Evolutionary conservation across 176 grass and related monocot species (phyloP).

Genomic region (Thinopyrum elongatum): DNA sequence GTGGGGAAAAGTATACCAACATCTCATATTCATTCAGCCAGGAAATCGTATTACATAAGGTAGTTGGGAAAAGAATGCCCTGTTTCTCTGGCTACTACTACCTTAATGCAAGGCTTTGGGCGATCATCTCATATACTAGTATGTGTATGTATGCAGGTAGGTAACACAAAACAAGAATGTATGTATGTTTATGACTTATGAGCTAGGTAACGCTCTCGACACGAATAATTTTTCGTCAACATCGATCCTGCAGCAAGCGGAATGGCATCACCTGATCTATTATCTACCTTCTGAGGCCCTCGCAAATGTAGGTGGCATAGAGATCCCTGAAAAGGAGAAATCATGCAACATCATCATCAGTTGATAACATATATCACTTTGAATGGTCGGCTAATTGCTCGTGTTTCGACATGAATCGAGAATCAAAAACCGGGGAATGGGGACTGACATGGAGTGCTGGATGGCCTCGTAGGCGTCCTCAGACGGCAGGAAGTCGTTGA

Average conservation of each 20-base stretch:
- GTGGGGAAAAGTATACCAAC: background rate
- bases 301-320: background rate
- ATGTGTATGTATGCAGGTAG: too few relatives aligned
- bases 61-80: background rate
- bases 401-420: background rate
- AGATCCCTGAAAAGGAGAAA: background rate
- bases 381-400: background rate
- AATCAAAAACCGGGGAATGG: background rate
- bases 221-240: background rate
- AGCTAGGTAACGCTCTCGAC: background rate
- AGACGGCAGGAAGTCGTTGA: background rate
- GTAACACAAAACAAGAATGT: background rate
- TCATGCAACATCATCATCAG: background rate
- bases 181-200: background rate
- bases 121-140: too few relatives aligned
- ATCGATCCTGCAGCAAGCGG: background rate
- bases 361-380: background rate
- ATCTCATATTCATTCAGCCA: background rate
- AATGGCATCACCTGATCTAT: background rate
- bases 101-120: conserved; percentile 4
- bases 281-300: background rate
- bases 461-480: background rate
- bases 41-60: background rate
- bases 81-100: background rate
- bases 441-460: conserved; percentile 2